Evolutionary conservation across 83 land plant species (phyloP).

Genomic region (Picea abies): DNA sequence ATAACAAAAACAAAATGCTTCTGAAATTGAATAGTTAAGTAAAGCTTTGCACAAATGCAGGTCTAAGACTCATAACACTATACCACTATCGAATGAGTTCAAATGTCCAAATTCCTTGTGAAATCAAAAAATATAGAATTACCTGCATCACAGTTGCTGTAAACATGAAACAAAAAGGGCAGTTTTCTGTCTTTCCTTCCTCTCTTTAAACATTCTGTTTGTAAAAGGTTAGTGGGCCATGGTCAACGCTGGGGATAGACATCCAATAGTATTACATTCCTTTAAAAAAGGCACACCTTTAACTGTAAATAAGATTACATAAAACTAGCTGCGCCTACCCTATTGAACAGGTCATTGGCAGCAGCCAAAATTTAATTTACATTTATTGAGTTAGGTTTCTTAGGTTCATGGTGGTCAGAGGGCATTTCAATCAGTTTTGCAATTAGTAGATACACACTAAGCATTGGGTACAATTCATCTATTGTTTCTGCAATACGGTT

Average conservation of each 20-base stretch:
- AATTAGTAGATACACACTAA: background rate
- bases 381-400: background rate
- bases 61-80: background rate
- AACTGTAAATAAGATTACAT: background rate
- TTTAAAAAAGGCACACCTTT: background rate
- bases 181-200: background rate
- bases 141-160: background rate
- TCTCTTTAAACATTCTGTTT: background rate
- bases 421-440: background rate
- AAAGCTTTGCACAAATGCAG: background rate
- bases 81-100: background rate
- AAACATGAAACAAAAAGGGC: background rate
- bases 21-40: too few relatives aligned
- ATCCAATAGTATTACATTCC: background rate
- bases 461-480: background rate
- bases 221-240: slow-evolving; percentile 1
- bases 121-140: background rate
- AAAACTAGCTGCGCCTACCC: background rate
- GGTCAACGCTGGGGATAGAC: background rate
- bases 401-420: too few relatives aligned
- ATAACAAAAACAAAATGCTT: background rate
- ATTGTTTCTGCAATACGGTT: background rate
- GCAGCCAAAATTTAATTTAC: background rate
- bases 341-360: background rate
- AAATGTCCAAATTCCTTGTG: background rate